These are phyloP conservation scores for Aspergillus baeticus DNA, from an alignment of 495 filamentous ascomycete genomes.

Conservation along the genomic window DNA sequence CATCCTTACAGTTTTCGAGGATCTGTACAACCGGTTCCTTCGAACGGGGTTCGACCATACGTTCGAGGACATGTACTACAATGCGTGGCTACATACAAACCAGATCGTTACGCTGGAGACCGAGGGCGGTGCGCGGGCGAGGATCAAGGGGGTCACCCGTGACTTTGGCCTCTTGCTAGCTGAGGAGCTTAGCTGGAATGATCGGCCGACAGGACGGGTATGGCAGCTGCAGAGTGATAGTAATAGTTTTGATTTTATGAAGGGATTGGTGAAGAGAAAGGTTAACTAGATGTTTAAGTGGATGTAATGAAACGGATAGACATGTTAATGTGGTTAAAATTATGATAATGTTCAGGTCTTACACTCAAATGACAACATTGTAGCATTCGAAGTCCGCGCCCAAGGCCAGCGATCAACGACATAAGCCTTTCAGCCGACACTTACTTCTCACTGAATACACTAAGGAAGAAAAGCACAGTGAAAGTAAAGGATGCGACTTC, in stretches of 20 bases:
- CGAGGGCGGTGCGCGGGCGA: constrained; percentile 71
- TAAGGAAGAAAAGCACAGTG: no score
- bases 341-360: no score
- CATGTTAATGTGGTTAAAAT: no score
- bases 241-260: constrained; percentile 99
- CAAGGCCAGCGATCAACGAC: no score
- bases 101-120: constrained; percentile 89
- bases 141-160: constrained; percentile 84
- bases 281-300: constrained; percentile 24
- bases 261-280: constrained; percentile 82
- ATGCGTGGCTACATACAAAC: constrained; percentile 83
- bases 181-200: constrained; percentile 75
- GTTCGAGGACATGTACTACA: constrained; percentile 80
- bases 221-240: constrained; percentile 92
- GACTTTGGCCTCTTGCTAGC: constrained; percentile 85
- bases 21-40: constrained; percentile 72
- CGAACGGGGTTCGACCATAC: constrained; percentile 66
- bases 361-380: no score
- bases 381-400: no score
- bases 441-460: no score
- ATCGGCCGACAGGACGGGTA: constrained; percentile 69
- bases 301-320: background rate
- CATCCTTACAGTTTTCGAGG: constrained; percentile 77
- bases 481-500: no score
- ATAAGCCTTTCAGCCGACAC: no score